phyloP scores from a whole-genome alignment of 176 grass and related monocot species.

The Zea luxurians region DNA sequence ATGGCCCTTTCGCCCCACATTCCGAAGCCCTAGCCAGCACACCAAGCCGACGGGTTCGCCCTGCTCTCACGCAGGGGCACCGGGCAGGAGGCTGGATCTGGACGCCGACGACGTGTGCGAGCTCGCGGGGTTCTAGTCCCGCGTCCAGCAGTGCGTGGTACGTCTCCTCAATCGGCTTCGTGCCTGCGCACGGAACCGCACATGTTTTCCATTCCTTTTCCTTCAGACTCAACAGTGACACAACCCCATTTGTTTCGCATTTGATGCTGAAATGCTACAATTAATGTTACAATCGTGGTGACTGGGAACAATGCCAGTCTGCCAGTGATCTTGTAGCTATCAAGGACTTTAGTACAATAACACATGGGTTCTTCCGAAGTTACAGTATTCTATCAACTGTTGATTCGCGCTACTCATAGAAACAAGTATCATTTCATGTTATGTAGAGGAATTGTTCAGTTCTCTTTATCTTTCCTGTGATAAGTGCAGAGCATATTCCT shows the following conservation, averaged over 20 bases:
- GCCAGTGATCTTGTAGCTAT: neutral
- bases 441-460: too few relatives aligned
- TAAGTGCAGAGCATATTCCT: too few relatives aligned
- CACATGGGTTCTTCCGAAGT: too few relatives aligned
- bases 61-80: neutral
- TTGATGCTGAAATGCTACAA: neutral
- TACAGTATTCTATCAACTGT: too few relatives aligned
- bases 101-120: conserved; percentile 52
- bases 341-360: too few relatives aligned
- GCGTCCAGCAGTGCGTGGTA: conserved; percentile 89
- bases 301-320: neutral
- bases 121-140: conserved; percentile 74
- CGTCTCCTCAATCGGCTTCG: neutral
- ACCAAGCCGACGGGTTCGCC: too few relatives aligned
- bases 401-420: too few relatives aligned
- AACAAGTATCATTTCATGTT: too few relatives aligned
- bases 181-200: neutral
- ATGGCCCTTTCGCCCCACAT: neutral
- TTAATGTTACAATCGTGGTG: neutral
- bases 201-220: too few relatives aligned
- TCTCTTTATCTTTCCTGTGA: too few relatives aligned
- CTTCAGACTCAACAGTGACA: neutral
- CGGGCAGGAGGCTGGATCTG: conserved; percentile 47
- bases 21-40: too few relatives aligned
- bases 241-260: neutral